Evolutionary conservation across 1,139 yeast species (phyloP).

Genomic region (Blastobotrys petasosporus): DNA sequence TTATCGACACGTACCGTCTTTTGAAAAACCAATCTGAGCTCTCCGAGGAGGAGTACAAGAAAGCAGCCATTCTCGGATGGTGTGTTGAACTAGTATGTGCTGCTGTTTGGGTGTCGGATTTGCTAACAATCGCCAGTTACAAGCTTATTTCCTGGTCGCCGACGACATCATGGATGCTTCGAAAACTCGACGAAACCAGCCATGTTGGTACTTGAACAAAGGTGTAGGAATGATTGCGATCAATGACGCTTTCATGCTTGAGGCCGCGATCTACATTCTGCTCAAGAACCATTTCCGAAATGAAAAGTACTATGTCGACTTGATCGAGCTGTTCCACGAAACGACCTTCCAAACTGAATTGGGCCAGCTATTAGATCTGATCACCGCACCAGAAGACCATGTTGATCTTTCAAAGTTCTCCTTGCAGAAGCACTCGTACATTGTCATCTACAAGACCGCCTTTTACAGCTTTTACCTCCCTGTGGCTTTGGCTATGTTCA

Average conservation of each 20-base stretch:
- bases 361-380: conserved; percentile 91
- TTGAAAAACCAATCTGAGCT: conserved; percentile 68
- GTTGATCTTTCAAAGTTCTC: conserved; percentile 87
- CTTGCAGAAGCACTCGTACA: conserved; percentile 84
- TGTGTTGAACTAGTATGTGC: conserved; percentile 59
- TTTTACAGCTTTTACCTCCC: conserved; percentile 96
- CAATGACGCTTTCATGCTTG: conserved; percentile 95
- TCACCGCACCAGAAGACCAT: conserved; percentile 94
- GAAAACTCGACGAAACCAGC: conserved; percentile 96
- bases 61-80: conserved; percentile 93
- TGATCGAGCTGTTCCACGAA: conserved; percentile 75
- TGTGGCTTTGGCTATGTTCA: conserved; percentile 93
- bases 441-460: conserved; percentile 95
- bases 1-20: conserved; percentile 83
- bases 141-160: conserved; percentile 94
- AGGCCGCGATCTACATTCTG: conserved; percentile 85
- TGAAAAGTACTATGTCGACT: conserved; percentile 80
- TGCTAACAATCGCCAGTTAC: conserved; percentile 39
- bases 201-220: conserved; percentile 81
- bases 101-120: background rate
- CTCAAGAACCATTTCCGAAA: conserved; percentile 82
- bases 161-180: conserved; percentile 99
- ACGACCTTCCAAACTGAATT: conserved; percentile 96
- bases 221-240: conserved; percentile 90
- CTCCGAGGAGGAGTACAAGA: conserved; percentile 62